phyloP scores from a whole-genome alignment of 2,329 filamentous ascomycete species.

The Trichoderma sp. region DNA sequence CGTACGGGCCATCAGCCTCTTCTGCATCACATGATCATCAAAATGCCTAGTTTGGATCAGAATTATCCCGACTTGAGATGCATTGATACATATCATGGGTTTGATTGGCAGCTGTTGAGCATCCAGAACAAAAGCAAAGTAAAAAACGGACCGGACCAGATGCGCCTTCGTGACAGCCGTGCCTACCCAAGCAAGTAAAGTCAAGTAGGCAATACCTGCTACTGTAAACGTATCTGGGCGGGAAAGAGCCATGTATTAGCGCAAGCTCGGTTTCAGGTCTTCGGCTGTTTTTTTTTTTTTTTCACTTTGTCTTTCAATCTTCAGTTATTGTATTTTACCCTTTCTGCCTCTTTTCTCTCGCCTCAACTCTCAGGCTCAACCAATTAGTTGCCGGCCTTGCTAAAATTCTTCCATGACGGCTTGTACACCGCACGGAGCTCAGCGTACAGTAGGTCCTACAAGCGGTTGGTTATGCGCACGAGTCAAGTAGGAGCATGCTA shows the following conservation, averaged over 20 bases:
- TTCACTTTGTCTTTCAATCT: background rate
- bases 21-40: slow-evolving; percentile 20
- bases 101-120: slow-evolving; percentile 5
- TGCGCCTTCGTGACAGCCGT: background rate
- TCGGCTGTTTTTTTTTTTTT: background rate
- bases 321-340: background rate
- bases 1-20: slow-evolving; percentile 13
- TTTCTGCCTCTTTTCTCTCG: background rate
- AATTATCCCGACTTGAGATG: background rate
- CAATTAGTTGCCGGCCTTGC: background rate
- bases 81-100: background rate
- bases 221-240: background rate
- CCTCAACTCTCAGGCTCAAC: background rate
- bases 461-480: background rate
- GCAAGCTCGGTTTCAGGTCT: background rate
- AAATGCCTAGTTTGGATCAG: slow-evolving; percentile 3
- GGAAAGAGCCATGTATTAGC: background rate
- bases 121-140: background rate
- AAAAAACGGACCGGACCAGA: background rate
- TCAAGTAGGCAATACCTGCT: background rate
- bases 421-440: background rate
- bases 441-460: background rate
- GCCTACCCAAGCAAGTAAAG: background rate
- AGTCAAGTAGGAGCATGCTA: slow-evolving; percentile 16
- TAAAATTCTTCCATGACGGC: background rate